Conservation (phyloP, 768 basidiomycete genomes). For the Piloderma croceum region DNA sequence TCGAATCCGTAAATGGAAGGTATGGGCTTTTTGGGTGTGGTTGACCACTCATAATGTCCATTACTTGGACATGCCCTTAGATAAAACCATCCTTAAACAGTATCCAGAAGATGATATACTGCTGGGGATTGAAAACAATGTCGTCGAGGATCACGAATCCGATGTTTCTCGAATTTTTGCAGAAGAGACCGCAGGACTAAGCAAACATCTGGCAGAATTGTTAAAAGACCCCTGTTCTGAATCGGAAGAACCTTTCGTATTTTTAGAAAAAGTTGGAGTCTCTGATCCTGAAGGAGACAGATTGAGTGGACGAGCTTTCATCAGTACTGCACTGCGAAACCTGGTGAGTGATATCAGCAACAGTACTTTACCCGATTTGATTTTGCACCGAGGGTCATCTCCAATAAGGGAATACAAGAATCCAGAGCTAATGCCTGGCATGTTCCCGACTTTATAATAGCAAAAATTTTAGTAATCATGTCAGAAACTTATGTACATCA, state of each 20-base stretch:
- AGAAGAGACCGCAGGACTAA: slow-evolving; percentile 24
- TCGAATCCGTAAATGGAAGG: slow-evolving; percentile 16
- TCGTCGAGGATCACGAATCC: slow-evolving; percentile 13
- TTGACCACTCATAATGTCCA: slow-evolving; percentile 18
- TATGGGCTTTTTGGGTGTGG: slow-evolving; percentile 21
- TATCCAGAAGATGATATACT: too few relatives aligned
- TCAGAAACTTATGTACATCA: too few relatives aligned
- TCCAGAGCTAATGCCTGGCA: slow-evolving; percentile 23
- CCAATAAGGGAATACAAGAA: slow-evolving; percentile 28
- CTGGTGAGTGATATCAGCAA: too few relatives aligned
- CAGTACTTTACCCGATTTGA: slow-evolving; percentile 22
- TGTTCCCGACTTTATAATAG: too few relatives aligned
- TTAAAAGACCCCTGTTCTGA: too few relatives aligned
- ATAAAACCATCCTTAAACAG: too few relatives aligned
- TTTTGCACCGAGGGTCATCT: slow-evolving; percentile 13
- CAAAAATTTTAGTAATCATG: too few relatives aligned
- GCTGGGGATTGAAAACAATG: too few relatives aligned
- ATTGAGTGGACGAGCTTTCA: slow-evolving; percentile 18
- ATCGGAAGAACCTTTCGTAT: slow-evolving; percentile 1
- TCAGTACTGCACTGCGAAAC: slow-evolving; percentile 21
- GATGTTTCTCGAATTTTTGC: slow-evolving; percentile 12
- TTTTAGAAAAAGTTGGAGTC: slow-evolving; percentile 26
- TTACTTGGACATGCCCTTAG: too few relatives aligned
- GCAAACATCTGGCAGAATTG: slow-evolving; percentile 19
- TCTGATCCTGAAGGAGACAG: too few relatives aligned